Evolutionary conservation across 2,329 filamentous ascomycete species (phyloP).

Genomic region (Exophiala sp.): DNA sequence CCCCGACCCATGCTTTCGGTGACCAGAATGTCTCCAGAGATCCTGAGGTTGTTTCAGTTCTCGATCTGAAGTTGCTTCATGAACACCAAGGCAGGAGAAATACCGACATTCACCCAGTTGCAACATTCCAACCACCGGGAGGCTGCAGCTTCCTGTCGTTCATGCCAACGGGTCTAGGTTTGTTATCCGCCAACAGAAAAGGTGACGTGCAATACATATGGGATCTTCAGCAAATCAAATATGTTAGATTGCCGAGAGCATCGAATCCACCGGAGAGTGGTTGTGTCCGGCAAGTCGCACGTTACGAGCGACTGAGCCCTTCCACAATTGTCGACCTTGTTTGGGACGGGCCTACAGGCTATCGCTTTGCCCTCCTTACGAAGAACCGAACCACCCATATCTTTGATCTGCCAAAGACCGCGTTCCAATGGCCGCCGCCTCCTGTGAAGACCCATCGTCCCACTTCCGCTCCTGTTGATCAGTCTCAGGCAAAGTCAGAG

Average conservation of each 20-base stretch:
- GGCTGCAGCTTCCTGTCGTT: conserved; percentile 51
- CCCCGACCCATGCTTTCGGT: conserved; percentile 45
- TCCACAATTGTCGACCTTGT: conserved; percentile 85
- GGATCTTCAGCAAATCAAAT: conserved; percentile 48
- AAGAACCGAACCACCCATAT: conserved; percentile 94
- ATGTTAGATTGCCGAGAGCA: conserved; percentile 37
- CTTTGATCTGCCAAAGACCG: conserved; percentile 76
- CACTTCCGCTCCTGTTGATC: conserved; percentile 29
- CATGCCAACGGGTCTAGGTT: conserved; percentile 45
- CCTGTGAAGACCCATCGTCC: conserved; percentile 43
- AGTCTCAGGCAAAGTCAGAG: conserved; percentile 35
- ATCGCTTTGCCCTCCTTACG: conserved; percentile 83
- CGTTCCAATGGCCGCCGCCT: conserved; percentile 81
- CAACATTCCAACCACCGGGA: conserved; percentile 47
- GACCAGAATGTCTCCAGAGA: conserved; percentile 35
- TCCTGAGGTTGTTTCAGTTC: conserved; percentile 45
- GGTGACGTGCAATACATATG: conserved; percentile 51
- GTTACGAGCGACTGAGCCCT: conserved; percentile 87
- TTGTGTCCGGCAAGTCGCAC: conserved; percentile 74
- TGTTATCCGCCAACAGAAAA: conserved; percentile 48
- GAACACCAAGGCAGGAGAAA: conserved; percentile 34
- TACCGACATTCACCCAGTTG: conserved; percentile 34
- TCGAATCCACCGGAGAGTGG: conserved; percentile 20
- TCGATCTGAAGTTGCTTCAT: conserved; percentile 45
- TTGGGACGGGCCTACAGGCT: conserved; percentile 78